A percentile compares a stretch with the other conserved stretches of the same genome.
Evolutionary conservation across 805 yeast genomes (phyloP).

Genomic region (Wickerhamiella azymoides): DNA sequence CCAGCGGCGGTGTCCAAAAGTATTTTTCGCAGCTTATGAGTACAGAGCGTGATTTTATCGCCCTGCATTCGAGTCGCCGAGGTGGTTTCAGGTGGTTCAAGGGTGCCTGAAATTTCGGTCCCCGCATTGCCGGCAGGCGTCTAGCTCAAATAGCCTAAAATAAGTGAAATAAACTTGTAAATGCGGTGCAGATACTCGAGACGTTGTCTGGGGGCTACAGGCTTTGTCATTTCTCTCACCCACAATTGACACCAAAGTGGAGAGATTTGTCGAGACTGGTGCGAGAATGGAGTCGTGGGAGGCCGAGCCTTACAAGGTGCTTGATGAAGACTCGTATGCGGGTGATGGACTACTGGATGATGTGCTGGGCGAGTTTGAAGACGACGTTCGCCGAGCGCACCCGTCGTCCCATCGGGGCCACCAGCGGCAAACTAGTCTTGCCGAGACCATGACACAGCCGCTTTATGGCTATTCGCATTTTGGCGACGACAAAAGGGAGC

Average conservation of each 20-base stretch:
- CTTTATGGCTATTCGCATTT: constrained; percentile 2
- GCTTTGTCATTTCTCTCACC: neutral
- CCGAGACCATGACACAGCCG: constrained; percentile 5
- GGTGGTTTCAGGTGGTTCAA: too few species aligned
- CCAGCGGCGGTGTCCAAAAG: too few species aligned
- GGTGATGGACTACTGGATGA: neutral
- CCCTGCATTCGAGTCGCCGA: too few species aligned
- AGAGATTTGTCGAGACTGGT: neutral
- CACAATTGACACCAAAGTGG: neutral
- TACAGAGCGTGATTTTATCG: too few species aligned
- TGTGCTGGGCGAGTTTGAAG: neutral
- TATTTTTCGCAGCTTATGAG: too few species aligned
- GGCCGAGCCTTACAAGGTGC: constrained; percentile 2
- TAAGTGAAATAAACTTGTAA: neutral
- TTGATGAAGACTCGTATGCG: neutral
- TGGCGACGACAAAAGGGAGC: neutral
- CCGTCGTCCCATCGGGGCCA: neutral
- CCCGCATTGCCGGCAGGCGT: too few species aligned
- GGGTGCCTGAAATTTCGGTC: too few species aligned
- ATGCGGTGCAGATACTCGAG: neutral
- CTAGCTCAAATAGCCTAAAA: too few species aligned
- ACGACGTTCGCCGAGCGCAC: neutral
- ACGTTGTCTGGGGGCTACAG: neutral
- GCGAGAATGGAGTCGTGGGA: constrained; percentile 8
- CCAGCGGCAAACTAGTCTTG: constrained; percentile 1